Evolutionary conservation across 2,329 filamentous ascomycete species (phyloP).

Genomic region (Epichloe coenophiala): DNA sequence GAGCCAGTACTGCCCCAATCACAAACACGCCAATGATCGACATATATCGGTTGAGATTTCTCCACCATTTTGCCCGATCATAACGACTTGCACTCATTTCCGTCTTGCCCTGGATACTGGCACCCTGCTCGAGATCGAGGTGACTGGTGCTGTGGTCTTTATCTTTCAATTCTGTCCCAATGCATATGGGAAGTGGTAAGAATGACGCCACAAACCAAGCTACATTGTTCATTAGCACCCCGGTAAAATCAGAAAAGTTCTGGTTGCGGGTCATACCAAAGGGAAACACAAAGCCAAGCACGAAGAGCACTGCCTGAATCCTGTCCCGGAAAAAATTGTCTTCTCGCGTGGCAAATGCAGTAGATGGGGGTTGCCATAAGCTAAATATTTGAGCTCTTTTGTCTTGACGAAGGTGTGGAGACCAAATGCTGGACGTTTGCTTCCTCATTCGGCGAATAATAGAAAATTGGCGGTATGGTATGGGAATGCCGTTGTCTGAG

Average conservation of each 20-base stretch:
- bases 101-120: slow-evolving; percentile 20
- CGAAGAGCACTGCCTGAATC: slow-evolving; percentile 61
- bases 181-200: slow-evolving; percentile 52
- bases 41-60: slow-evolving; percentile 45
- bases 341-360: slow-evolving; percentile 49
- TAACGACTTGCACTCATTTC: slow-evolving; percentile 32
- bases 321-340: slow-evolving; percentile 56
- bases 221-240: slow-evolving; percentile 17
- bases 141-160: slow-evolving; percentile 26
- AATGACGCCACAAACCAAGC: slow-evolving; percentile 73
- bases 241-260: neutral
- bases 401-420: slow-evolving; percentile 56
- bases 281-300: slow-evolving; percentile 64
- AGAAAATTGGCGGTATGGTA: slow-evolving; percentile 18
- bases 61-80: slow-evolving; percentile 45
- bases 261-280: slow-evolving; percentile 36
- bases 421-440: slow-evolving; percentile 53
- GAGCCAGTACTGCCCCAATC: slow-evolving; percentile 35
- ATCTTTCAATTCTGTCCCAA: slow-evolving; percentile 38
- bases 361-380: slow-evolving; percentile 61
- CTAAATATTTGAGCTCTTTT: slow-evolving; percentile 43
- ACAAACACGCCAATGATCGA: slow-evolving; percentile 41
- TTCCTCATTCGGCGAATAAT: slow-evolving; percentile 24
- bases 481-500: slow-evolving; percentile 15
- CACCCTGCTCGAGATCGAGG: slow-evolving; percentile 23